Conservation (phyloP, 1,284 basidiomycete genomes). For the Spongiforma sp. region DNA sequence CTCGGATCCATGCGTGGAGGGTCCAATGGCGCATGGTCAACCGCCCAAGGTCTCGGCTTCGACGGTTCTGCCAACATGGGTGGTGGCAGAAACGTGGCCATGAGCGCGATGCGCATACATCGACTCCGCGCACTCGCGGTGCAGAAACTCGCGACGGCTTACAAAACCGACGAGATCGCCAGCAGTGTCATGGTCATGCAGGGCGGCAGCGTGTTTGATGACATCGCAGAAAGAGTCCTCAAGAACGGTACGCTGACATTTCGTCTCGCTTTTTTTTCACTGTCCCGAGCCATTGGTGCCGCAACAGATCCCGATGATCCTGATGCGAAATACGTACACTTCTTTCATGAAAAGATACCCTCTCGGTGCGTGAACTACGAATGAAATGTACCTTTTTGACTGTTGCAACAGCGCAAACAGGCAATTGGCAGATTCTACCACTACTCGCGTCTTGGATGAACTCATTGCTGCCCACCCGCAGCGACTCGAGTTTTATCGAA, state of each 20-base stretch:
- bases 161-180: constrained; percentile 83
- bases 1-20: constrained; percentile 63
- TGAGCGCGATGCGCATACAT: constrained; percentile 83
- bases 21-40: constrained; percentile 55
- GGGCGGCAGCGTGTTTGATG: constrained; percentile 85
- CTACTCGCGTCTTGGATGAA: constrained; percentile 72
- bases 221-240: constrained; percentile 81
- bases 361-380: constrained; percentile 61
- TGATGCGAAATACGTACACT: constrained; percentile 85
- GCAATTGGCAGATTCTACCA: constrained; percentile 81
- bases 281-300: not conserved
- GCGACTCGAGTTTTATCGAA: constrained; percentile 79
- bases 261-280: not conserved
- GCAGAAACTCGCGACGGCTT: constrained; percentile 81
- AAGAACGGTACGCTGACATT: constrained; percentile 56
- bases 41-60: constrained; percentile 64
- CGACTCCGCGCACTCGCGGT: constrained; percentile 77
- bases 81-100: constrained; percentile 71
- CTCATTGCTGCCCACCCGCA: constrained; percentile 74
- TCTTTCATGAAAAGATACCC: constrained; percentile 90
- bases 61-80: constrained; percentile 51
- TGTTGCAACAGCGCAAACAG: constrained; percentile 44
- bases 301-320: constrained; percentile 68
- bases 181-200: constrained; percentile 92
- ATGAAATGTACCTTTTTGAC: constrained; percentile 19